These are phyloP conservation scores for Syzygium aqueum DNA, from an alignment of 345 rosid species.

Conservation along the genomic window DNA sequence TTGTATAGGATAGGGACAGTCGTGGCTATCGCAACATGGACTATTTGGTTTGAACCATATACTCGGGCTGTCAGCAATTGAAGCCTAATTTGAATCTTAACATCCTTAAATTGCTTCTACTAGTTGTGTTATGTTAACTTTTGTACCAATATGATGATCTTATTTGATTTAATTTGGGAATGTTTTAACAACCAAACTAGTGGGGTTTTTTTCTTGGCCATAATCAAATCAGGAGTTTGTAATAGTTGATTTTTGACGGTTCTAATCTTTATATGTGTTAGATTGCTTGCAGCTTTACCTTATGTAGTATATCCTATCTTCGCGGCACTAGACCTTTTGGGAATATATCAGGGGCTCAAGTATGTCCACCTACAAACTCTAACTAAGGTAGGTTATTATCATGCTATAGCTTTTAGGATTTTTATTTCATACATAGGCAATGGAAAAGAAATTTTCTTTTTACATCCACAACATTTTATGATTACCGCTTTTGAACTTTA, in stretches of 20 bases:
- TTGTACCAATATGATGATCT: neutral
- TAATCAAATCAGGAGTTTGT: neutral
- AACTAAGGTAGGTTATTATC: slow-evolving; percentile 48
- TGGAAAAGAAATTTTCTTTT: neutral
- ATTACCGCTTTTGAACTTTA: neutral
- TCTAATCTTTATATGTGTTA: slow-evolving; percentile 7
- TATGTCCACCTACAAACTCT: slow-evolving; percentile 78
- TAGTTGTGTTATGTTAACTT: neutral
- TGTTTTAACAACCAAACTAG: neutral
- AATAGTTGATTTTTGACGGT: neutral
- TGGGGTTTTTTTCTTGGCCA: neutral
- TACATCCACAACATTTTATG: neutral
- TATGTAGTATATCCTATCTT: slow-evolving; percentile 67
- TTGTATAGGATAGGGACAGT: neutral
- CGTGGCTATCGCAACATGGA: neutral
- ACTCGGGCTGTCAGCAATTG: neutral
- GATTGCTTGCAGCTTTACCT: slow-evolving; percentile 63
- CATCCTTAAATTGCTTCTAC: neutral
- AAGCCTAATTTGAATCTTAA: neutral
- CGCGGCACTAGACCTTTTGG: slow-evolving; percentile 69
- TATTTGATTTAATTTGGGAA: neutral
- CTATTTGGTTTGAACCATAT: neutral
- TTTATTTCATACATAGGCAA: neutral
- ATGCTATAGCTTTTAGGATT: neutral
- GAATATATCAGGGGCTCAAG: slow-evolving; percentile 81